Percentiles rank a stretch among this genome's conserved stretches.
phyloP scores from a whole-genome alignment of 768 basidiomycete genomes.

The Mycena rebaudengoi region DNA sequence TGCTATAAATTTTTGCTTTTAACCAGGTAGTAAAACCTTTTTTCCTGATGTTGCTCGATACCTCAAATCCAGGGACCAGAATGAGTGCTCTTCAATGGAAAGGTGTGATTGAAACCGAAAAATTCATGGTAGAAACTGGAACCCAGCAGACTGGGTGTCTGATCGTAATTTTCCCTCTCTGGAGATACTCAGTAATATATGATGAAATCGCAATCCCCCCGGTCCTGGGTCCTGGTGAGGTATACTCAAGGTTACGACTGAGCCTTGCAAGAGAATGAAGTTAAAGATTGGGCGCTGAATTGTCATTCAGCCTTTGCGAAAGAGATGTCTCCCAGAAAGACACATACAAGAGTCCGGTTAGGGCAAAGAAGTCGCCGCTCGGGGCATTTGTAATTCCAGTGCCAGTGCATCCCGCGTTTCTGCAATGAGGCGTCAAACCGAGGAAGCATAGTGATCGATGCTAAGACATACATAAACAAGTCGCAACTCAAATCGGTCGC shows the following conservation, averaged over 20 bases:
- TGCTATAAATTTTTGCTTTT: neutral
- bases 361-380: slow-evolving; percentile 8
- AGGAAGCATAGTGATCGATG: neutral
- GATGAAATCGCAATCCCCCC: neutral
- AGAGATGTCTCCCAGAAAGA: neutral
- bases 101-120: too few relatives aligned
- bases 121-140: neutral
- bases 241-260: slow-evolving; percentile 1
- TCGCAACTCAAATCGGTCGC: slow-evolving; percentile 14
- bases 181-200: neutral
- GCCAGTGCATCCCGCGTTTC: slow-evolving; percentile 16
- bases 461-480: slow-evolving; percentile 3
- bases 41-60: neutral
- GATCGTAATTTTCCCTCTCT: neutral
- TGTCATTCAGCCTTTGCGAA: neutral
- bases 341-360: slow-evolving; percentile 20
- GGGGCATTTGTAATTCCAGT: slow-evolving; percentile 11
- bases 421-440: slow-evolving; percentile 3
- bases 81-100: too few relatives aligned
- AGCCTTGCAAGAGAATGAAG: slow-evolving; percentile 9
- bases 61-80: too few relatives aligned
- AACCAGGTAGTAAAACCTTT: neutral
- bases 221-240: neutral
- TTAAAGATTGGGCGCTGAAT: neutral
- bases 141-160: neutral